These are phyloP conservation scores for Dipodascopsis uninucleata DNA, from an alignment of 805 yeast genomes.

Conservation along the genomic window DNA sequence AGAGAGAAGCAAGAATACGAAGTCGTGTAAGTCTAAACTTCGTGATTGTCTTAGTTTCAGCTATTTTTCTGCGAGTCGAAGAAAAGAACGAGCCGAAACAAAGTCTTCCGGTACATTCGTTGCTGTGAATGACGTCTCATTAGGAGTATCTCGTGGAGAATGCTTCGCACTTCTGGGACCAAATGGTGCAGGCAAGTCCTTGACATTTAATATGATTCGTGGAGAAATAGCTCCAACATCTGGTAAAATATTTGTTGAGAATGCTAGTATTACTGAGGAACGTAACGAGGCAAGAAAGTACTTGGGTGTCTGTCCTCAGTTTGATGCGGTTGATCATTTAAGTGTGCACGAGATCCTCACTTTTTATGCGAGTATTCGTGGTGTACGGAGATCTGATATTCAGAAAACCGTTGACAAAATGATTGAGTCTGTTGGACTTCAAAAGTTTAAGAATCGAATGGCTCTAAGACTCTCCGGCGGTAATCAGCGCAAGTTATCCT, in stretches of 20 bases:
- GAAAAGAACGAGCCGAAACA: too few species aligned
- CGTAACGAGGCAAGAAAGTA: conserved; percentile 33
- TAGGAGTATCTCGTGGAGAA: conserved; percentile 36
- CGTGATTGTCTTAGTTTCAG: conserved; percentile 33
- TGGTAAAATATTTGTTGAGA: conserved; percentile 34
- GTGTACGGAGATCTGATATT: conserved; percentile 27
- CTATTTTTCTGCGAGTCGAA: conserved; percentile 31
- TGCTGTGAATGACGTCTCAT: conserved; percentile 37
- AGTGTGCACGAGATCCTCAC: conserved; percentile 34
- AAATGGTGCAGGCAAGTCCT: conserved; percentile 41
- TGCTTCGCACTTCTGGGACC: conserved; percentile 40
- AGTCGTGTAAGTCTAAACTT: conserved; percentile 18
- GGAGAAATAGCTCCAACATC: conserved; percentile 35
- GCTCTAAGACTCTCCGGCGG: conserved; percentile 38
- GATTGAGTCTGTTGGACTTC: conserved; percentile 36
- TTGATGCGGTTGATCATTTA: conserved; percentile 39
- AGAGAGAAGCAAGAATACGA: too few species aligned
- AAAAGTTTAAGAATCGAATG: conserved; percentile 32
- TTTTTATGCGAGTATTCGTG: conserved; percentile 37
- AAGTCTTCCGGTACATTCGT: conserved; percentile 17
- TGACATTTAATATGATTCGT: conserved; percentile 38
- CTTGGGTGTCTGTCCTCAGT: conserved; percentile 40
- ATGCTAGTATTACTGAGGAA: conserved; percentile 29
- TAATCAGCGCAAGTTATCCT: conserved; percentile 37
- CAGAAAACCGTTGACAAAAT: conserved; percentile 33